These are phyloP conservation scores for Erodium maritimum DNA, from an alignment of 345 rosid genomes.

Conservation along the genomic window DNA sequence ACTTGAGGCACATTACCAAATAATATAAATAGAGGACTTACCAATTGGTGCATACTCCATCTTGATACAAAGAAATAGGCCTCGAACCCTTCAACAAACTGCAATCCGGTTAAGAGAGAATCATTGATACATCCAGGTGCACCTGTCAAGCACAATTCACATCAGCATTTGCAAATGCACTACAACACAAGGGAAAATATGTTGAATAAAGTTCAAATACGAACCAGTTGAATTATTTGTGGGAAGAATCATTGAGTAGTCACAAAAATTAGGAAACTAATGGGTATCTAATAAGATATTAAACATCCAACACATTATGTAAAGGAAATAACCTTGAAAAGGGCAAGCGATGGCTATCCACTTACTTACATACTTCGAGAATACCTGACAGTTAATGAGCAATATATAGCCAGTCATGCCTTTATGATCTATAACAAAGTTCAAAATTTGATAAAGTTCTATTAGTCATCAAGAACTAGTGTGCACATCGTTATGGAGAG, in stretches of 20 bases:
- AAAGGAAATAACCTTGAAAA: slow-evolving; percentile 56
- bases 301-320: background rate
- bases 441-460: slow-evolving; percentile 8
- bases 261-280: background rate
- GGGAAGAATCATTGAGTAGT: background rate
- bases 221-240: background rate
- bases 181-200: background rate
- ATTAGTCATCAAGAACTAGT: slow-evolving; percentile 7
- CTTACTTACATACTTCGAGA: slow-evolving; percentile 63
- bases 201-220: background rate
- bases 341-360: slow-evolving; percentile 88
- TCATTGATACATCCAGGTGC: slow-evolving; percentile 85
- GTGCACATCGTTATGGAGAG: slow-evolving; percentile 57
- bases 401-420: background rate
- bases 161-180: background rate
- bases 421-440: background rate
- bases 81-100: slow-evolving; percentile 82
- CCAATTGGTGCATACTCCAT: slow-evolving; percentile 96
- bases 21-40: slow-evolving; percentile 18
- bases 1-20: background rate
- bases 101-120: slow-evolving; percentile 80
- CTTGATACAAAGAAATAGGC: slow-evolving; percentile 76
- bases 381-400: slow-evolving; percentile 37
- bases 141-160: slow-evolving; percentile 33
- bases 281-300: background rate